These are phyloP conservation scores for Herpotrichia juniperi DNA, from an alignment of 2,329 filamentous ascomycete species.

Conservation along the genomic window DNA sequence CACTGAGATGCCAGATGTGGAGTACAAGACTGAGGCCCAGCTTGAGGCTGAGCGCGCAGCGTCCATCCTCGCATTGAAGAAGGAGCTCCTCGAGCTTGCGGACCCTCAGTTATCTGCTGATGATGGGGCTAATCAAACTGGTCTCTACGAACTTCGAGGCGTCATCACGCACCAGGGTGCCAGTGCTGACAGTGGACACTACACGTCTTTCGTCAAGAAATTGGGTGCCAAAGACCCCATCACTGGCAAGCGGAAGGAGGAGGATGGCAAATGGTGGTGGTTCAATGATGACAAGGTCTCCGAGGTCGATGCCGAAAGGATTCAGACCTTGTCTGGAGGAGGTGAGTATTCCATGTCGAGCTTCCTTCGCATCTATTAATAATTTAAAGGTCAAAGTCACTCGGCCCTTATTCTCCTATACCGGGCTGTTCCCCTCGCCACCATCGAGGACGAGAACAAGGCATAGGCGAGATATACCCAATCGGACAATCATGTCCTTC, in stretches of 20 bases:
- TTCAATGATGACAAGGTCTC: slow-evolving; percentile 98
- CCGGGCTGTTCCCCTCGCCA: slow-evolving; percentile 72
- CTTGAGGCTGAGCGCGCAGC: slow-evolving; percentile 84
- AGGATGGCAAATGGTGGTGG: slow-evolving; percentile 99
- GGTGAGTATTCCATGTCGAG: slow-evolving; percentile 57
- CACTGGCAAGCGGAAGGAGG: slow-evolving; percentile 77
- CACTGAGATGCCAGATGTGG: slow-evolving; percentile 72
- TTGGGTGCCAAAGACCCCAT: slow-evolving; percentile 72
- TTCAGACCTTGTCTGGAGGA: slow-evolving; percentile 86
- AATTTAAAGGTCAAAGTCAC: slow-evolving; percentile 68
- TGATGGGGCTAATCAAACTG: slow-evolving; percentile 87
- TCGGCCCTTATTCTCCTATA: slow-evolving; percentile 83
- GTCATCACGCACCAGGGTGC: slow-evolving; percentile 97
- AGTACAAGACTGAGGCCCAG: slow-evolving; percentile 92
- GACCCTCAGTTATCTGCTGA: slow-evolving; percentile 76
- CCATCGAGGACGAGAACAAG: slow-evolving; percentile 55
- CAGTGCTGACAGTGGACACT: slow-evolving; percentile 96
- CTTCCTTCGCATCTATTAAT: slow-evolving; percentile 20
- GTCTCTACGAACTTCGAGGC: slow-evolving; percentile 91
- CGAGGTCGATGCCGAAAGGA: slow-evolving; percentile 90
- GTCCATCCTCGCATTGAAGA: slow-evolving; percentile 79
- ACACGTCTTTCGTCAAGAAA: slow-evolving; percentile 98
- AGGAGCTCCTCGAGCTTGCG: slow-evolving; percentile 82
- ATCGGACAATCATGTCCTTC: background rate
- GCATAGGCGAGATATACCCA: slow-evolving; percentile 21